Conservation (phyloP, 306 rosid species). For the Vachellia collinsii region DNA sequence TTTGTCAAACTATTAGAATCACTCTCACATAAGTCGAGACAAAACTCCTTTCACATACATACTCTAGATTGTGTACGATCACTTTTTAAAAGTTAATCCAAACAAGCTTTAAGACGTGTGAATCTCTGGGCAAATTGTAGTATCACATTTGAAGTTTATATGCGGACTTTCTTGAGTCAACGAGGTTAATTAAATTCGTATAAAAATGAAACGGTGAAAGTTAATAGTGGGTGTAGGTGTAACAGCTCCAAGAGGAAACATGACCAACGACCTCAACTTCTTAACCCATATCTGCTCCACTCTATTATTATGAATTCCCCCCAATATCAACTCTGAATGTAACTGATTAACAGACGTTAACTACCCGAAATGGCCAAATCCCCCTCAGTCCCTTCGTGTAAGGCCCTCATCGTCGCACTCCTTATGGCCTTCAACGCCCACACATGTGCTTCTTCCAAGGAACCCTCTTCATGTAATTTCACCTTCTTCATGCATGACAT, state of each 20-base stretch:
- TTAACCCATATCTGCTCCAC: conserved; percentile 23
- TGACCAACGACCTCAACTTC: background rate
- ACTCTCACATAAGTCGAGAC: too few relatives aligned
- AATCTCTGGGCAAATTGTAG: background rate
- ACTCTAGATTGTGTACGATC: too few relatives aligned
- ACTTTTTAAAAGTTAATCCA: too few relatives aligned
- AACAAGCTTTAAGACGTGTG: too few relatives aligned
- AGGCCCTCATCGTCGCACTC: conserved; percentile 27
- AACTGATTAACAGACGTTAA: background rate
- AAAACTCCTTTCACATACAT: too few relatives aligned
- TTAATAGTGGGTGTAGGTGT: background rate
- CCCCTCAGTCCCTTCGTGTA: background rate
- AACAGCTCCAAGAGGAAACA: background rate
- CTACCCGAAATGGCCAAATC: conserved; percentile 30
- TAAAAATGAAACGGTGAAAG: background rate
- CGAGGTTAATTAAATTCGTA: background rate
- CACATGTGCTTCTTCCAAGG: background rate
- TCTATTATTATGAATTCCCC: background rate
- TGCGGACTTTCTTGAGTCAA: background rate
- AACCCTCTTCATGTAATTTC: conserved; percentile 8
- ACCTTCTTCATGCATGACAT: conserved; percentile 53
- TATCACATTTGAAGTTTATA: background rate
- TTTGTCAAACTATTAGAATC: too few relatives aligned
- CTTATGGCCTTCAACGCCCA: conserved; percentile 1
- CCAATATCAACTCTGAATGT: background rate